phyloP scores from a whole-genome alignment of 768 basidiomycete species.

The Mycena metata region DNA sequence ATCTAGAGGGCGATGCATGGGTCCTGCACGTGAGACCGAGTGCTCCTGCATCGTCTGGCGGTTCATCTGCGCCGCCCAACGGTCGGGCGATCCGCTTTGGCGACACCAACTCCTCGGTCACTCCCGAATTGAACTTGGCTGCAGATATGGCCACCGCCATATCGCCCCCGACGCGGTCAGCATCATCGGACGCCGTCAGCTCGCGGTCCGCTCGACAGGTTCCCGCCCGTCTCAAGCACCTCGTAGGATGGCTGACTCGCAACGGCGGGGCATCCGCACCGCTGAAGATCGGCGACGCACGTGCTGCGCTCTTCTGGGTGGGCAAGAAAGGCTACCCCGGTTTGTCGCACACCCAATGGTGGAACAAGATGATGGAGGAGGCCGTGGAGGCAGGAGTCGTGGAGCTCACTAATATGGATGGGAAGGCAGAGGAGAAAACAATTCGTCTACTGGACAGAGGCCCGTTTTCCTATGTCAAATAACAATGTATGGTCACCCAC shows the following conservation, averaged over 20 bases:
- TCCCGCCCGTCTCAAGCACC: constrained; percentile 1
- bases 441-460: constrained; percentile 5
- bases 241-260: not conserved
- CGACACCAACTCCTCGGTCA: not conserved
- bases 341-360: too few relatives aligned
- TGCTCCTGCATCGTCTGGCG: not conserved
- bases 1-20: too few relatives aligned
- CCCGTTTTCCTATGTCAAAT: not conserved
- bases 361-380: not conserved
- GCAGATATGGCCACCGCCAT: not conserved
- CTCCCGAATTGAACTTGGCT: too few relatives aligned
- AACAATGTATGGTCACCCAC: too few relatives aligned
- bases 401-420: not conserved
- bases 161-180: too few relatives aligned
- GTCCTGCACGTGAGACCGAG: constrained; percentile 3
- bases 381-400: not conserved
- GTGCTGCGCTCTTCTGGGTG: constrained; percentile 10
- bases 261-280: not conserved
- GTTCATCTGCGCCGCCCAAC: not conserved
- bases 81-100: not conserved
- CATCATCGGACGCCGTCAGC: not conserved
- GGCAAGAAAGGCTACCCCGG: not conserved
- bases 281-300: not conserved
- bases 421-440: not conserved
- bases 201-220: not conserved